Conservation (phyloP, 116 monocot species). For the Posidonia oceanica region DNA sequence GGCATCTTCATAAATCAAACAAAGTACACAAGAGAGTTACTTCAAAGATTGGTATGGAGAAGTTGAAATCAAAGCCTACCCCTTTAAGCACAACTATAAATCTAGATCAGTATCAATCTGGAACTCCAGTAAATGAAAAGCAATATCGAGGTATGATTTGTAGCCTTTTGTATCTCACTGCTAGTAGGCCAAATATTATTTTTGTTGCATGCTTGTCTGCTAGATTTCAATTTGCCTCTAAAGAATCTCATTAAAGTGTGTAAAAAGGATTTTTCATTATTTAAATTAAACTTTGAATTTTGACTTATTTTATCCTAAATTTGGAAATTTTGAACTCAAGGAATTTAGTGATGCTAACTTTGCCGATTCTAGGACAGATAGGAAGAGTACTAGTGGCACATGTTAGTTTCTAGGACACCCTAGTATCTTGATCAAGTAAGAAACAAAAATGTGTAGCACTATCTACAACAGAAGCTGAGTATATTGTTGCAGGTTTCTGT, state of each 20-base stretch:
- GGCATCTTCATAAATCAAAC: not conserved
- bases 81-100: not conserved
- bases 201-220: not conserved
- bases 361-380: not conserved
- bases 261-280: too few species aligned
- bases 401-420: not conserved
- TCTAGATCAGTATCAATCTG: not conserved
- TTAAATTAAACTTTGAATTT: not conserved
- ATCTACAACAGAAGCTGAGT: not conserved
- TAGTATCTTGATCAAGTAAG: not conserved
- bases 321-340: not conserved
- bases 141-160: not conserved
- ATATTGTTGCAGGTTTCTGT: not conserved
- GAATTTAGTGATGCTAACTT: not conserved
- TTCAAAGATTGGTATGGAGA: not conserved
- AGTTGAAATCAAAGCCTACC: not conserved
- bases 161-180: not conserved
- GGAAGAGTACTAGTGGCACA: too few species aligned
- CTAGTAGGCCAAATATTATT: not conserved
- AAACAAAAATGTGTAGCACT: not conserved
- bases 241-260: not conserved
- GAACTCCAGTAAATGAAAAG: not conserved
- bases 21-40: not conserved
- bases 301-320: not conserved
- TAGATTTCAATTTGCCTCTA: not conserved